Evolutionary conservation across 257 asterid species (phyloP), one percentile per base, ranked within the genome.

Genomic region (Paraleonurus japonicus): DNA sequence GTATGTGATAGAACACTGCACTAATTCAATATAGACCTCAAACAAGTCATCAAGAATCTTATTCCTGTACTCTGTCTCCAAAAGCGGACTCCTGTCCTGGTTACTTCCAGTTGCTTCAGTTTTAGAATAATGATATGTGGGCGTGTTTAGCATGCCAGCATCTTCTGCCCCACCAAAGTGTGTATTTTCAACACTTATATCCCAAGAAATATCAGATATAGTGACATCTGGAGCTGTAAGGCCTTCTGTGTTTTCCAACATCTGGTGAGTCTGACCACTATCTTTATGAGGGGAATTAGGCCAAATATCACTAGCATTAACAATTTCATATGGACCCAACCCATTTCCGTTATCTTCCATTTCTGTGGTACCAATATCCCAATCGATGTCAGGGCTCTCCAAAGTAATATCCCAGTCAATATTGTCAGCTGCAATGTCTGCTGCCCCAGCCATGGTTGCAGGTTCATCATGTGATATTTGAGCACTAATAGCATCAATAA

Each of bases 21-120:
- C 59, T 24, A 30, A 65, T 65, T 66, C 15, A 53, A 79, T 20
- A 54, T 59, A 67, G 67, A 94, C 98, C 99, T 94, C 99, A 75
- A 85, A 91, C 78, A 91, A 81, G 89, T 94, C 95, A 82, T 94
- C 96, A 37, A 94, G 99, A 82, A 89, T 89, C 86, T 84, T 88
- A 83, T 94, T 94, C 87, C 98, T 80, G 74, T 88, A 94, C 65
- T 89, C 98, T 12, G 93, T 94, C 79, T 94, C 99, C 90, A 91
- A 76, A 80, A 94, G 95, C 80, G 79, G 90, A 81, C 98, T 91
- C 84, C 92, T 88, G 16, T 78, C 91, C 35, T 76, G 78, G 75
- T 70, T 69, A 76, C 77, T 61, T 35, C 71, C 89, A 16, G 75
- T 61, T 57, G 73, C 80, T 23, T 67, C 90, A 73, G 75, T 54